Percentiles rank a stretch among this genome's conserved stretches.
These are phyloP conservation scores for Potentilla sterilis DNA, from an alignment of 306 rosid genomes.

Conservation along the genomic window DNA sequence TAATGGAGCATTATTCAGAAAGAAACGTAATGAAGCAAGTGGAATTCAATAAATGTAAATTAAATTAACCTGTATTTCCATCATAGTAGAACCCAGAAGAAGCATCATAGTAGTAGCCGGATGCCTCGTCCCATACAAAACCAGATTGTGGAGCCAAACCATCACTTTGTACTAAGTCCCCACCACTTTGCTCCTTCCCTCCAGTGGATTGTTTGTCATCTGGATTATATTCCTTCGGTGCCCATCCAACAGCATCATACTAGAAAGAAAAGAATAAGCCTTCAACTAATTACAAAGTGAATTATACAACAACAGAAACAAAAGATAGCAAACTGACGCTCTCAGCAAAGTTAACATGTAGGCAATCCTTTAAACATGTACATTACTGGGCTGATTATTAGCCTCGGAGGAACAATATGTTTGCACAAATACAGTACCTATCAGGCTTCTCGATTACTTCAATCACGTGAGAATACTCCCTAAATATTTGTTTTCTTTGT, in stretches of 20 bases:
- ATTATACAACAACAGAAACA: conserved; percentile 10
- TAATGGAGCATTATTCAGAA: background rate
- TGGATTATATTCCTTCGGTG: conserved; percentile 93
- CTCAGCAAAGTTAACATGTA: background rate
- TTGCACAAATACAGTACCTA: background rate
- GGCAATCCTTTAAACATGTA: background rate
- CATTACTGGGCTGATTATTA: background rate
- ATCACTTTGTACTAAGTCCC: conserved; percentile 41
- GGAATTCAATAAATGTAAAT: background rate
- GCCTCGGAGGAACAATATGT: background rate
- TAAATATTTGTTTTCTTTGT: background rate
- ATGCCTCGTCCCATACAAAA: conserved; percentile 97
- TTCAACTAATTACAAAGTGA: background rate
- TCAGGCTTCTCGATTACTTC: background rate
- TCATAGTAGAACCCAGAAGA: conserved; percentile 98
- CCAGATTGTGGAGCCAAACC: conserved; percentile 83
- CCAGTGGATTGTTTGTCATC: conserved; percentile 68
- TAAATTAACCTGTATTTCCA: conserved; percentile 74
- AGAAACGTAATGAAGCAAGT: background rate
- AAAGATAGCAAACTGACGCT: background rate
- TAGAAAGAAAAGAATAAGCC: conserved; percentile 23
- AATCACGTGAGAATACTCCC: background rate
- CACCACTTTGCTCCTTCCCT: conserved; percentile 51
- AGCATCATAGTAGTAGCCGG: conserved; percentile 97
- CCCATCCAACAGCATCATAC: conserved; percentile 99